phyloP scores from a whole-genome alignment of 257 asterid species.

The Solanum ahanhuiri region DNA sequence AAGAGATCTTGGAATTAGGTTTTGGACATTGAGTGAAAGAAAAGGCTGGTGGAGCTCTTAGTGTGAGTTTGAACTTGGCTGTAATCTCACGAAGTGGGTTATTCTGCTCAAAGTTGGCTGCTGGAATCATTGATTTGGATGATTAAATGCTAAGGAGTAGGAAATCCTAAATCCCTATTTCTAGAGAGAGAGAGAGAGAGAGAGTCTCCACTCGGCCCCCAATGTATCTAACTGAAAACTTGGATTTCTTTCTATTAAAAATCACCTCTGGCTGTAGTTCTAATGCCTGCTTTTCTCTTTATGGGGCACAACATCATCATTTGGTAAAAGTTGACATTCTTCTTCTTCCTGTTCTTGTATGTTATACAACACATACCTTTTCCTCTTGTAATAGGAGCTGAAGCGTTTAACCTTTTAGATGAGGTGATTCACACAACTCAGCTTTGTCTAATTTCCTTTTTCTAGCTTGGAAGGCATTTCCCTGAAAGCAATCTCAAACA shows the following conservation, averaged over 20 bases:
- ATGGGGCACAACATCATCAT: background rate
- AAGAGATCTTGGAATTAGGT: background rate
- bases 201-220: background rate
- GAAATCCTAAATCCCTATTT: background rate
- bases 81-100: background rate
- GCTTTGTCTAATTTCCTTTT: background rate
- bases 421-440: background rate
- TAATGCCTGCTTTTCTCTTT: background rate
- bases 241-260: background rate
- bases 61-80: background rate
- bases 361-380: background rate
- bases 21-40: background rate
- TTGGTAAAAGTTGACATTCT: background rate
- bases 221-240: background rate
- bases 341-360: background rate
- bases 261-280: background rate
- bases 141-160: background rate
- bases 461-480: conserved; percentile 71
- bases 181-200: background rate
- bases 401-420: background rate
- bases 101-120: background rate
- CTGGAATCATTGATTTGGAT: background rate
- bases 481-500: conserved; percentile 39
- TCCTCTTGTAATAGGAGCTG: background rate
- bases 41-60: background rate